These are phyloP conservation scores for Phialophora verrucosa DNA, from an alignment of 2,329 filamentous ascomycete species.

Conservation along the genomic window DNA sequence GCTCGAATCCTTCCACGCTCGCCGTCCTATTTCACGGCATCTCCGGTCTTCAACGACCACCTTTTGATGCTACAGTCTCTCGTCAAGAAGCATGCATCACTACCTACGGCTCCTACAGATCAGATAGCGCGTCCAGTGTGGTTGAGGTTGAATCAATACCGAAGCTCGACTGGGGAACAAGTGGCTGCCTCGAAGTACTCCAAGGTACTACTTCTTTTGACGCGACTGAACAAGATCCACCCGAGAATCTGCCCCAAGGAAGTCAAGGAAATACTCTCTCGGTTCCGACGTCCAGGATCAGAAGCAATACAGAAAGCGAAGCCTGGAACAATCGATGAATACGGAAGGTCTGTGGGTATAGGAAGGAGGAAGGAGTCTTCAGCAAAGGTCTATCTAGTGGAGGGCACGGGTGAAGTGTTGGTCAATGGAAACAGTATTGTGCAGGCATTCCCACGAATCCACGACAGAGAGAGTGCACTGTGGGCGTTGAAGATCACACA, in stretches of 20 bases:
- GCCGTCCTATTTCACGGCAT: constrained; percentile 92
- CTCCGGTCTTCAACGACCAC: constrained; percentile 84
- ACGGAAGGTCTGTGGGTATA: constrained; percentile 77
- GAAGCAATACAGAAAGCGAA: constrained; percentile 68
- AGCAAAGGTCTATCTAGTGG: constrained; percentile 85
- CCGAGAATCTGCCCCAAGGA: constrained; percentile 74
- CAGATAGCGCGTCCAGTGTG: constrained; percentile 78
- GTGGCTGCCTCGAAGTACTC: constrained; percentile 80
- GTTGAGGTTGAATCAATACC: constrained; percentile 79
- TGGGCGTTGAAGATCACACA: constrained; percentile 87
- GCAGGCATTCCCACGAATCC: constrained; percentile 81
- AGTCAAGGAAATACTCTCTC: constrained; percentile 67
- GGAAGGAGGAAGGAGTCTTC: constrained; percentile 87
- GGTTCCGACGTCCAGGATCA: constrained; percentile 77
- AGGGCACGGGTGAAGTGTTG: constrained; percentile 87
- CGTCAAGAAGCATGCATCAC: constrained; percentile 70
- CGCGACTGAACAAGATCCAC: constrained; percentile 83
- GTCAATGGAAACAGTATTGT: constrained; percentile 88
- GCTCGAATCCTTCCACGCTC: constrained; percentile 82
- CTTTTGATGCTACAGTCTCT: constrained; percentile 75
- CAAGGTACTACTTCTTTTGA: constrained; percentile 74
- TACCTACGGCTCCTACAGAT: constrained; percentile 70
- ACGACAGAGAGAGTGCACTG: constrained; percentile 91
- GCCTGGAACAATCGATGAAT: constrained; percentile 71
- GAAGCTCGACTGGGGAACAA: constrained; percentile 70